phyloP scores from a whole-genome alignment of 2,329 filamentous ascomycete species.

The Neocatenulostroma microsporum region DNA sequence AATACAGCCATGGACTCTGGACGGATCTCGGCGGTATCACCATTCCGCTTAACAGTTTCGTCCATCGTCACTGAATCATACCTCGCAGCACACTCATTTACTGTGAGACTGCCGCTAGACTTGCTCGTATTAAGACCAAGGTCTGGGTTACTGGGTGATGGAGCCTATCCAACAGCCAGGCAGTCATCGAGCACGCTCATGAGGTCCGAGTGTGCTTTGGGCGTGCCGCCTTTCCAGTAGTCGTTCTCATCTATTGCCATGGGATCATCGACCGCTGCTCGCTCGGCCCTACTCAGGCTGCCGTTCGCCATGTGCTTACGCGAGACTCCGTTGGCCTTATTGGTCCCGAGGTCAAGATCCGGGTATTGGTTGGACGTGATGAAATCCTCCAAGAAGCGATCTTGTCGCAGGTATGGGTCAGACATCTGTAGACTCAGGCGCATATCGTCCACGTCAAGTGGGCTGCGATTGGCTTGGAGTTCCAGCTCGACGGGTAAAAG shows the following conservation, averaged over 20 bases:
- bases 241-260: constrained; percentile 31
- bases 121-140: no score
- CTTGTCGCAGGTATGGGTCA: constrained; percentile 66
- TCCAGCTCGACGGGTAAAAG: constrained; percentile 75
- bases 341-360: constrained; percentile 24
- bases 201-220: constrained; percentile 23
- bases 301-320: constrained; percentile 40
- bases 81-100: no score
- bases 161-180: constrained; percentile 20
- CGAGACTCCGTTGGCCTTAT: constrained; percentile 55
- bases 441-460: constrained; percentile 70
- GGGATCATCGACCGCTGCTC: constrained; percentile 25
- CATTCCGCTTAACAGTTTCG: no score
- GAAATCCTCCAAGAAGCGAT: constrained; percentile 64
- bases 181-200: constrained; percentile 34
- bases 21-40: no score
- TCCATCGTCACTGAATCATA: no score
- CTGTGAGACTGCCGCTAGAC: no score
- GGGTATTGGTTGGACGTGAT: constrained; percentile 43
- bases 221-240: constrained; percentile 32
- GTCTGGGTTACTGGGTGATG: no score
- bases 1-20: no score
- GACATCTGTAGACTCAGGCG: constrained; percentile 67
- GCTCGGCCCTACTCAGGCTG: constrained; percentile 11
- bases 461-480: constrained; percentile 61